Evolutionary conservation across 768 basidiomycete species (phyloP), one percentile per base, ranked within the genome.

Genomic region (Flagelloscypha sp.): DNA sequence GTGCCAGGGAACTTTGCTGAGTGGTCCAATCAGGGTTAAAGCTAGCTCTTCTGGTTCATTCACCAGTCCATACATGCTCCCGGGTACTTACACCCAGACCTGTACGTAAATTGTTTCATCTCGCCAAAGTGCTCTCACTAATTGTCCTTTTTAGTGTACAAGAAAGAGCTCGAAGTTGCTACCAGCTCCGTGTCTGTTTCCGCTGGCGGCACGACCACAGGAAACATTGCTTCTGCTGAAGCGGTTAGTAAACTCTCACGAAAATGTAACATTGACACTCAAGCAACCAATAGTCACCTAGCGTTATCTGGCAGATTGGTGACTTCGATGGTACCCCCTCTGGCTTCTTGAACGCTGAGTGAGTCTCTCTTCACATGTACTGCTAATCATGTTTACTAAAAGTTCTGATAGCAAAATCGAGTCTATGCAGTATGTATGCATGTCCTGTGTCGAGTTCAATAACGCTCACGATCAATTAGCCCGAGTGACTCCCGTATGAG

Each of bases 81-180:
- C 65, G 5, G 64, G 65, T 11, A 66, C 63, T 1, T 68, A 66
- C 42, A 65, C 63, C 5, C 57, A 58, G 56, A 63, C 62, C n/a
- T 37, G 59, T 61, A 28, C 27, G 53, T 47, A 6, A 10, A 5
- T 23, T 15, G 12, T 16, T 23, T 13, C 3, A 28, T 22, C 3
- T 17, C 23, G 12, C 6, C 35, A 6, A n/a, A 20, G 16, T 17
- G 11, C 20, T 20, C 12, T 21, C 15, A 21, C 23, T 25, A 27
- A 25, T 30, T n/a, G 0, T 17, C 16, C n/a, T 5, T 12, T 25
- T 3, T 34, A 59, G 58, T 66, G 20, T 68, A 63, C 48, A 57
- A 62, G 44, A 48, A 47, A 7, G 62, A 66, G 37, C 33, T 58
- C 11, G 58, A 52, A 4, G 50, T 60, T 27, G 54, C 49, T 2